phyloP scores from a whole-genome alignment of 2,329 filamentous ascomycete genomes.

The Ophiognomonia clavigignenti-juglandacearum region DNA sequence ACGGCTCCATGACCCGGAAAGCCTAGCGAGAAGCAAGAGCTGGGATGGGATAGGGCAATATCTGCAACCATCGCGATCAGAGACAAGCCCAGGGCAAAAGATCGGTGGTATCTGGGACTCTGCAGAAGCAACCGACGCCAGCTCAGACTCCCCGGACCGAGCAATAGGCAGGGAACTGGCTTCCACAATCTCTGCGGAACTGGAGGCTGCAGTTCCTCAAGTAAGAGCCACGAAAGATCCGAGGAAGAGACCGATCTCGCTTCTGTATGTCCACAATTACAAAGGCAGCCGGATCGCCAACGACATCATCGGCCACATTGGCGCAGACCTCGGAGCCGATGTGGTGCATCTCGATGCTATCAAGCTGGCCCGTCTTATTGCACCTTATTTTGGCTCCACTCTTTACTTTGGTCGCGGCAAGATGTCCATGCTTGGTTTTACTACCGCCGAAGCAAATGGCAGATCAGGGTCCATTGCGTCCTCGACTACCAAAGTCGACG shows the following conservation, averaged over 20 bases:
- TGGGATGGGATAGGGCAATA: conserved; percentile 10
- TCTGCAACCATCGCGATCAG: neutral
- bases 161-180: conserved; percentile 26
- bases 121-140: conserved; percentile 11
- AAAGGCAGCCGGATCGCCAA: conserved; percentile 24
- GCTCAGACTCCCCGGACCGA: conserved; percentile 18
- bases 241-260: conserved; percentile 27
- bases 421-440: conserved; percentile 52
- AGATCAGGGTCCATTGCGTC: conserved; percentile 37
- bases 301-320: conserved; percentile 25
- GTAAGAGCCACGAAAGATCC: conserved; percentile 19
- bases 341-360: conserved; percentile 64
- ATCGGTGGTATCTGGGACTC: conserved; percentile 8
- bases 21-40: conserved; percentile 17
- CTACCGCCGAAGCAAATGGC: conserved; percentile 50
- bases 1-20: conserved; percentile 27
- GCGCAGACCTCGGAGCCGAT: conserved; percentile 50
- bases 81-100: conserved; percentile 5
- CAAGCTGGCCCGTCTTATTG: conserved; percentile 65
- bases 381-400: conserved; percentile 63
- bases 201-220: conserved; percentile 21
- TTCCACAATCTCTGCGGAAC: conserved; percentile 27
- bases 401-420: conserved; percentile 41
- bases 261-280: conserved; percentile 31
- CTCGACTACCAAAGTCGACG: conserved; percentile 32